Base-by-base conservation (phyloP, 257 asterid species). In the Gynochthodes officinalis region DNA sequence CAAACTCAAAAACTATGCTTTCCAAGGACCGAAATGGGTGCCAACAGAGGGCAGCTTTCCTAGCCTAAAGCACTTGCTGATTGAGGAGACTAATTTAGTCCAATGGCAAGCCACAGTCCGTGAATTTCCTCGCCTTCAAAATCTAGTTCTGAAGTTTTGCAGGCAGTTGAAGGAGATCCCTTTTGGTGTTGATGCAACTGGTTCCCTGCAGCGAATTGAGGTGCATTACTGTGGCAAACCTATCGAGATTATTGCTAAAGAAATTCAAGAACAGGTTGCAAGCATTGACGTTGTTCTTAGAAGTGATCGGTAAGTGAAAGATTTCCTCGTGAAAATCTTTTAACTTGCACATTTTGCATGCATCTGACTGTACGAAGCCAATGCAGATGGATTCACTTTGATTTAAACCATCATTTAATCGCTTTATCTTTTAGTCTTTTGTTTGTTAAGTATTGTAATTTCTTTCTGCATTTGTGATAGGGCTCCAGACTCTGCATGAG, bases 1-100 rank as follows among this genome's bases (percentile, higher is more conserved):
- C 12, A 74, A 74, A 33, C 32, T 74, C 37, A 74, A 74, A 42
- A 54, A 54, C 37, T 40, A 53, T 65, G 72, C 72, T 53, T 74
- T 74, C 30, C 72, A 49, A 25, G 77, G 77, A 54, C 43, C 48
- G 12, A 32, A 18, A 39, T 74, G 72, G 72, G 28, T 42, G 11
- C 57, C 40, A 6, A 64, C 2, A 25, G 72, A 50, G 25, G 77
- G 39, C 1, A 57, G n/a, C n/a, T 73, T 73, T 46, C 58, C 4
- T 18, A 2, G 55, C 16, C 71, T 73, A 21, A 65, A 73, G 28
- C 53, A 42, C 40, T 58, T 73, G 12, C 35, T 73, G 12, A 54
- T 70, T 54, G 74, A 54, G 28, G 54, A 37, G 13, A 53, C 74
- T 6, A 46, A 70, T 70, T 25, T 70, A 39, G 48, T 27, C 43